phyloP scores from a whole-genome alignment of 345 rosid genomes.

The Eutrema heterophyllum region DNA sequence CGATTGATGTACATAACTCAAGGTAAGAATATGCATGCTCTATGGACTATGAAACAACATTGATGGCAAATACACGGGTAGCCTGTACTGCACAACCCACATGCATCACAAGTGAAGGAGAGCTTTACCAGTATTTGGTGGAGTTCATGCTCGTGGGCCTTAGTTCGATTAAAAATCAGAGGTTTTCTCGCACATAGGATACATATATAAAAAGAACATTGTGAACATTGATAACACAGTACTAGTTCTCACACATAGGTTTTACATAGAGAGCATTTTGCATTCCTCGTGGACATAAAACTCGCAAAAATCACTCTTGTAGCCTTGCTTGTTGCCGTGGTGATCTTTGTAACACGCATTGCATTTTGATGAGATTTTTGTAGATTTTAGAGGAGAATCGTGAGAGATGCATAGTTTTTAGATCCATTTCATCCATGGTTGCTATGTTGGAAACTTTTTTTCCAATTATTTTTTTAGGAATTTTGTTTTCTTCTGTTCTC shows the following conservation, averaged over 20 bases:
- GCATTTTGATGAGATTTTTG: neutral
- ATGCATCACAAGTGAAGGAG: constrained; percentile 1
- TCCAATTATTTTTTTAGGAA: neutral
- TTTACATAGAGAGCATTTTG: neutral
- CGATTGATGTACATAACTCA: neutral
- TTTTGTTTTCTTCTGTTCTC: too few relatives aligned
- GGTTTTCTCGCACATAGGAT: constrained; percentile 7
- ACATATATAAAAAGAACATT: neutral
- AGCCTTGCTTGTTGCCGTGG: neutral
- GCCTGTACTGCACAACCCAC: neutral
- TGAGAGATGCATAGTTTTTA: neutral
- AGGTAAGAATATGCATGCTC: neutral
- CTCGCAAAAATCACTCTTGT: neutral
- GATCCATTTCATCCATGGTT: neutral
- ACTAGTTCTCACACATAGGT: too few relatives aligned
- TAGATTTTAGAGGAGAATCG: neutral
- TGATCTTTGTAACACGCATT: neutral
- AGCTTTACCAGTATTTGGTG: neutral
- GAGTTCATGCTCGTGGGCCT: neutral
- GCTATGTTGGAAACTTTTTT: neutral
- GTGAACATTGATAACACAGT: too few relatives aligned
- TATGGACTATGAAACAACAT: neutral
- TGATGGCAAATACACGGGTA: neutral
- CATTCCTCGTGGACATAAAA: constrained; percentile 5
- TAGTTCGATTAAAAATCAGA: neutral